Percentiles rank a stretch among this genome's conserved stretches.
These are phyloP conservation scores for Margaritispora aquatica DNA, from an alignment of 495 filamentous ascomycete species.

Conservation along the genomic window DNA sequence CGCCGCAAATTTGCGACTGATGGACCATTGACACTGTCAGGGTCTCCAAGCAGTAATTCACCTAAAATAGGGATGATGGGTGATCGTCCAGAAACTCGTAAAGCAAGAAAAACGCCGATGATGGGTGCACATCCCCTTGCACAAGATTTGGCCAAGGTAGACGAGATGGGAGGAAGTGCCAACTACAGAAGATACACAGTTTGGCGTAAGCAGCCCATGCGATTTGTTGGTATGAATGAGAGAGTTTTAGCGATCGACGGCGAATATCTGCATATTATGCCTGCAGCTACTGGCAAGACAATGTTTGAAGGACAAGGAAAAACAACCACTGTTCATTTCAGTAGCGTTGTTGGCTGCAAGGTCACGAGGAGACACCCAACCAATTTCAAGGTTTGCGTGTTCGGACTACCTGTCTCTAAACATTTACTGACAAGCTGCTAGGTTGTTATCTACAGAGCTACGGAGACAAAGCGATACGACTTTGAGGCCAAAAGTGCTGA, in stretches of 20 bases:
- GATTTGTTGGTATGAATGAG: slow-evolving; percentile 78
- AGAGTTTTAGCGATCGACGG: slow-evolving; percentile 85
- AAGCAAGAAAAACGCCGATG: slow-evolving; percentile 59
- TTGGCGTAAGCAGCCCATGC: slow-evolving; percentile 89
- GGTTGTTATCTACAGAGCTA: slow-evolving; percentile 73
- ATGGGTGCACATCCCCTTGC: slow-evolving; percentile 69
- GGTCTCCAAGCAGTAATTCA: slow-evolving; percentile 67
- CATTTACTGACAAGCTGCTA: slow-evolving; percentile 17
- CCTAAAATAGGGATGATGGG: slow-evolving; percentile 71
- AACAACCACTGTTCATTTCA: slow-evolving; percentile 86
- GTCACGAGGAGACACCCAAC: slow-evolving; percentile 85
- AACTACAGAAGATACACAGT: slow-evolving; percentile 82
- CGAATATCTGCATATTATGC: slow-evolving; percentile 94
- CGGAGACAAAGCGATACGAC: slow-evolving; percentile 91
- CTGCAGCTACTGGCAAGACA: slow-evolving; percentile 50
- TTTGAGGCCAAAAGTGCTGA: slow-evolving; percentile 78
- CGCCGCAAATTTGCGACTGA: slow-evolving; percentile 80
- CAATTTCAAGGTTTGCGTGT: slow-evolving; percentile 75
- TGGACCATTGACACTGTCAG: slow-evolving; percentile 66
- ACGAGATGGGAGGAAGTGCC: slow-evolving; percentile 57
- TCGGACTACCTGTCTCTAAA: no score
- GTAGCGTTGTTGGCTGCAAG: slow-evolving; percentile 88
- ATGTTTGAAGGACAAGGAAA: slow-evolving; percentile 68
- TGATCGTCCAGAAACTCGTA: slow-evolving; percentile 49
- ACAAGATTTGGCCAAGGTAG: slow-evolving; percentile 58